Evolutionary conservation across 2,329 filamentous ascomycete genomes (phyloP).

Genomic region (Venturia nashicola): DNA sequence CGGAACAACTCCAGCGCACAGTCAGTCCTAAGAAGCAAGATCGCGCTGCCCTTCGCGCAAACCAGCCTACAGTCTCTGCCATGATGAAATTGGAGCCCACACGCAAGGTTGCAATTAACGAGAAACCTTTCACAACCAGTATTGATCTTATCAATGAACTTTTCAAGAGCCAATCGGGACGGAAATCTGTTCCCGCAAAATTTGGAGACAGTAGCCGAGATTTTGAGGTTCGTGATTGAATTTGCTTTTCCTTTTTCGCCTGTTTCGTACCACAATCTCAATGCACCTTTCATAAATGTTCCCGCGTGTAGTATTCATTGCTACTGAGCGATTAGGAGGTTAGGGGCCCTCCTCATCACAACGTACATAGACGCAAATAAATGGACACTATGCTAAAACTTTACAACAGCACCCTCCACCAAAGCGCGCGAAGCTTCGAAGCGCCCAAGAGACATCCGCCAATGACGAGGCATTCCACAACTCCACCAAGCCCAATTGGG

Average conservation of each 20-base stretch:
- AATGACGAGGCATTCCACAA: conserved; percentile 57
- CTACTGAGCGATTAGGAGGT: background rate
- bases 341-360: background rate
- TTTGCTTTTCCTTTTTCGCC: conserved; percentile 14
- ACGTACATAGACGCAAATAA: background rate
- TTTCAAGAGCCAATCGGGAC: conserved; percentile 34
- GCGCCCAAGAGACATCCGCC: conserved; percentile 47
- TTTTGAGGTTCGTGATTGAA: conserved; percentile 16
- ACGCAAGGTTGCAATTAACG: conserved; percentile 19
- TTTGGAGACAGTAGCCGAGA: conserved; percentile 11
- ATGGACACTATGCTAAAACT: conserved; percentile 12
- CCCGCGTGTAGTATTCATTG: background rate
- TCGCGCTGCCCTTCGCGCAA: conserved; percentile 53
- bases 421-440: conserved; percentile 59
- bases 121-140: conserved; percentile 60
- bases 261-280: background rate
- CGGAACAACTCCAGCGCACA: conserved; percentile 83
- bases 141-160: conserved; percentile 96
- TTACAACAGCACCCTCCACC: conserved; percentile 69
- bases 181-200: conserved; percentile 23
- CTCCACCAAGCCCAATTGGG: conserved; percentile 69
- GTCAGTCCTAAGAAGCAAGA: conserved; percentile 91
- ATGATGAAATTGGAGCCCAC: conserved; percentile 13
- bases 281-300: background rate
- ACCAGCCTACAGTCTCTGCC: conserved; percentile 16